phyloP scores from a whole-genome alignment of 306 rosid genomes.

The cucumber (Cucumis sativus) region Cucumber_9930_V3 NC_026657.2:32309001-32309500 shows the following conservation, averaged over 20 bases:
- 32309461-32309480: background rate
- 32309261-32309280: background rate
- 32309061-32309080: too few species aligned
- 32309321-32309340: background rate
- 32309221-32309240: background rate
- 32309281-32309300: background rate
- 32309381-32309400: background rate
- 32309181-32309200: background rate
- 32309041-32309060: too few species aligned
- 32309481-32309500: too few species aligned
- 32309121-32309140: background rate
- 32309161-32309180: background rate
- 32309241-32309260: background rate
- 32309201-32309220: slow-evolving; percentile 1
- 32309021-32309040: too few species aligned
- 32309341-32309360: background rate
- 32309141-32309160: background rate
- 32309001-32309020: too few species aligned
- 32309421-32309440: background rate
- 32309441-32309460: background rate
- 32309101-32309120: background rate
- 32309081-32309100: too few species aligned
- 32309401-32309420: background rate
- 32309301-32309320: background rate
- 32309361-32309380: background rate